Conservation (phyloP, 2,329 filamentous ascomycete species). For the Leptographium radiaticola region DNA sequence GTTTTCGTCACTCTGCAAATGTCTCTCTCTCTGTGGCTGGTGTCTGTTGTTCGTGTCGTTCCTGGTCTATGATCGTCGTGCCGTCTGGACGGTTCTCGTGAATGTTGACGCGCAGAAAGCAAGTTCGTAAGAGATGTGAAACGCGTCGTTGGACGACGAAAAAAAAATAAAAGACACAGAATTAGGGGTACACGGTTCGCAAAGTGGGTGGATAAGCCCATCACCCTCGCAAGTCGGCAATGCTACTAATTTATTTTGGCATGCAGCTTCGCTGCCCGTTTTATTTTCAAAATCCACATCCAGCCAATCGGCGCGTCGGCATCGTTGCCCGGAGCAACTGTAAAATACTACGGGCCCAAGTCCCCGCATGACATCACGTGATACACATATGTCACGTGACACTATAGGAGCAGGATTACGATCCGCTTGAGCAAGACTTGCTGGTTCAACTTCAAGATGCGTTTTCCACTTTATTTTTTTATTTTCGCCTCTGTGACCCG, state of each 20-base stretch:
- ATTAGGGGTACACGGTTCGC: neutral
- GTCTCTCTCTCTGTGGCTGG: neutral
- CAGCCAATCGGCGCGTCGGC: slow-evolving; percentile 11
- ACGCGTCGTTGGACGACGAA: no score
- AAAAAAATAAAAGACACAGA: neutral
- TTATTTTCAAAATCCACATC: slow-evolving; percentile 5
- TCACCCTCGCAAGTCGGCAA: neutral
- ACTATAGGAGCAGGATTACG: no score
- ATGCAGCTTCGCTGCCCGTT: neutral
- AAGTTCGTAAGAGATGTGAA: no score
- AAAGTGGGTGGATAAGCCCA: neutral
- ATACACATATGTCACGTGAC: no score
- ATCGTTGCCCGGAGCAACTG: slow-evolving; percentile 16
- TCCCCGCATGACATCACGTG: neutral
- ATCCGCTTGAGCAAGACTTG: no score
- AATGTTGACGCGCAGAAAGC: no score
- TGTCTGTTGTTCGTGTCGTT: neutral
- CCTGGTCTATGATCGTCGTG: no score
- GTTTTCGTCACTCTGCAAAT: neutral
- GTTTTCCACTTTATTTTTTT: slow-evolving; percentile 8
- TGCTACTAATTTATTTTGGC: slow-evolving; percentile 4
- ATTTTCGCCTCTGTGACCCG: slow-evolving; percentile 5
- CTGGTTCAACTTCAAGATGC: neutral
- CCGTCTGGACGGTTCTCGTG: neutral
- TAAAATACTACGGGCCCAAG: neutral